These are phyloP conservation scores for Lepidium didymum DNA, from an alignment of 345 rosid genomes.

Conservation along the genomic window DNA sequence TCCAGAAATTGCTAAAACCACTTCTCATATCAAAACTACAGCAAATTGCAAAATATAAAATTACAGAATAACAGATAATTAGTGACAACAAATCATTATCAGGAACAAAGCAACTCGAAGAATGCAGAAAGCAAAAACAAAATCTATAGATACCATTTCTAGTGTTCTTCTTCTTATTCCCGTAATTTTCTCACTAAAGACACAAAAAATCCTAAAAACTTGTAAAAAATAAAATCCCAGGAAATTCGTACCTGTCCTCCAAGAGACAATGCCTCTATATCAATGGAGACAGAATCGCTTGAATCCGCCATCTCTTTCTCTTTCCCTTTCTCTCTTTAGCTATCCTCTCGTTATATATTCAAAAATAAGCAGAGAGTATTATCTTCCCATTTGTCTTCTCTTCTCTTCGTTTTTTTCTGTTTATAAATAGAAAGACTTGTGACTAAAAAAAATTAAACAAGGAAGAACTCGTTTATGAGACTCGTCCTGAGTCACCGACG, in stretches of 20 bases:
- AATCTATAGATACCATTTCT: neutral
- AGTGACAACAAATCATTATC: neutral
- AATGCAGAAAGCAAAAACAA: neutral
- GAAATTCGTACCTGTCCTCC: slow-evolving; percentile 55
- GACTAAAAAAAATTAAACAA: neutral
- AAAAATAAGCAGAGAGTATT: slow-evolving; percentile 11
- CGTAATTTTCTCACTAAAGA: slow-evolving; percentile 25
- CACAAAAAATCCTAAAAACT: slow-evolving; percentile 6
- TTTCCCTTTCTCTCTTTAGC: slow-evolving; percentile 7
- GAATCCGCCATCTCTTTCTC: slow-evolving; percentile 60
- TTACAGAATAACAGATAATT: neutral
- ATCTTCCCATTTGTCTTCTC: slow-evolving; percentile 22
- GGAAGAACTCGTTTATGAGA: slow-evolving; percentile 28
- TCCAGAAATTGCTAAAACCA: slow-evolving; percentile 2
- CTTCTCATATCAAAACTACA: neutral
- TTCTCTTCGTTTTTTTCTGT: slow-evolving; percentile 22
- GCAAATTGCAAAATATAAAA: neutral
- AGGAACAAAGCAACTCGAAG: slow-evolving; percentile 4
- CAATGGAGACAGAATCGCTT: slow-evolving; percentile 82
- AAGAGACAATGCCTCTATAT: slow-evolving; percentile 63
- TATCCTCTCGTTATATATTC: neutral
- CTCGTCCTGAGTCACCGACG: slow-evolving; percentile 84
- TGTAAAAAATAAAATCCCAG: neutral
- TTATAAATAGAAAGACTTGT: slow-evolving; percentile 23
- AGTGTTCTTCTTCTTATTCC: slow-evolving; percentile 8